These are phyloP conservation scores for Mycena alexandri DNA, from an alignment of 768 basidiomycete species.

Conservation along the genomic window DNA sequence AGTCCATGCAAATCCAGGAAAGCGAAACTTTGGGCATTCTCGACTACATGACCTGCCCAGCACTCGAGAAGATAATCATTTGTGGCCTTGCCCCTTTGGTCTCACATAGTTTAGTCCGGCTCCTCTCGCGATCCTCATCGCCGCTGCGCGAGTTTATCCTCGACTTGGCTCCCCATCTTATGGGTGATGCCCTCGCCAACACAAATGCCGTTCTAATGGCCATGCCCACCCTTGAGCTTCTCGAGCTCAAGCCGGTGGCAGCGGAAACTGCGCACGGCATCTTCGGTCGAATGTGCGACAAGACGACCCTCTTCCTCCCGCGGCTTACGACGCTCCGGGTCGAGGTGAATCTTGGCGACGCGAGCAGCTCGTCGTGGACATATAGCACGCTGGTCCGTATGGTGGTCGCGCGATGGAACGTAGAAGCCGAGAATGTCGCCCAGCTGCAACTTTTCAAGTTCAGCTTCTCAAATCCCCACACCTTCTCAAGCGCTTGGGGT, in stretches of 20 bases:
- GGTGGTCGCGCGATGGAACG: conserved; percentile 17
- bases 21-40: neutral
- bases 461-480: neutral
- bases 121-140: conserved; percentile 14
- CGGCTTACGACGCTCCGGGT: conserved; percentile 14
- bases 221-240: conserved; percentile 10
- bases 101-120: neutral
- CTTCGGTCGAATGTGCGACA: conserved; percentile 4
- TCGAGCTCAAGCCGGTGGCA: conserved; percentile 6
- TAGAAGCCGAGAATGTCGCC: neutral
- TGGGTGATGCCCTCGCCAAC: neutral
- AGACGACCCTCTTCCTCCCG: conserved; percentile 11
- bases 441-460: conserved; percentile 15
- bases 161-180: neutral
- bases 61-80: conserved; percentile 11
- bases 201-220: neutral
- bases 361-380: neutral
- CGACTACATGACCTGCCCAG: conserved; percentile 14
- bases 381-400: conserved; percentile 3
- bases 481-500: neutral
- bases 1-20: neutral
- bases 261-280: conserved; percentile 11
- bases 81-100: neutral
- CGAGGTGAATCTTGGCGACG: neutral
- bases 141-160: conserved; percentile 10